A percentile compares a stretch with the other conserved stretches of the same genome.
phyloP scores from a whole-genome alignment of 257 asterid species.

The Gynochthodes officinalis region DNA sequence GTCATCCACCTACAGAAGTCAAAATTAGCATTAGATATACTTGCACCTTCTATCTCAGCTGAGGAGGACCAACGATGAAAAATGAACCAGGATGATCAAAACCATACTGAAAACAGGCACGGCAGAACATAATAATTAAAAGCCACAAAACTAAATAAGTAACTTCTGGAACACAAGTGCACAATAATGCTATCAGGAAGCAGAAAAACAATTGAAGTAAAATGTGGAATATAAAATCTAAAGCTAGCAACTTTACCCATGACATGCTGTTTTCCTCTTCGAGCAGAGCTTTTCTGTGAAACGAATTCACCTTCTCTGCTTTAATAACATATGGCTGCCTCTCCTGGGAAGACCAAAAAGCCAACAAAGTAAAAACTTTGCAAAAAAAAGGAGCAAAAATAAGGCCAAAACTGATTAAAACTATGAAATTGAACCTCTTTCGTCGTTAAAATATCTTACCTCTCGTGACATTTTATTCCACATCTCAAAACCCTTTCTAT shows the following conservation, averaged over 20 bases:
- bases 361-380: neutral
- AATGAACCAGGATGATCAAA: neutral
- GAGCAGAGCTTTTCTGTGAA: slow-evolving; percentile 31
- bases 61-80: neutral
- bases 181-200: neutral
- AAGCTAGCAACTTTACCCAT: slow-evolving; percentile 10
- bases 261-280: slow-evolving; percentile 27
- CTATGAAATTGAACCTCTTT: neutral
- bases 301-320: slow-evolving; percentile 38
- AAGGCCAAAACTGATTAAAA: neutral
- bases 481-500: slow-evolving; percentile 41
- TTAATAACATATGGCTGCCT: slow-evolving; percentile 37
- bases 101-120: neutral
- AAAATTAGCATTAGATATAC: neutral
- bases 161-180: neutral
- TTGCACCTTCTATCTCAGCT: neutral
- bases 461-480: slow-evolving; percentile 53
- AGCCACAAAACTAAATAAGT: neutral
- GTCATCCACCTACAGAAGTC: slow-evolving; percentile 27
- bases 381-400: neutral
- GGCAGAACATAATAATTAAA: neutral
- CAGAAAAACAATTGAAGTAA: neutral
- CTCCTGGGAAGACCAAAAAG: slow-evolving; percentile 27
- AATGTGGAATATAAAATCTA: neutral
- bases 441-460: slow-evolving; percentile 24